These are phyloP conservation scores for Gnomoniopsis sp. DNA, from an alignment of 2,329 filamentous ascomycete genomes.

Conservation along the genomic window DNA sequence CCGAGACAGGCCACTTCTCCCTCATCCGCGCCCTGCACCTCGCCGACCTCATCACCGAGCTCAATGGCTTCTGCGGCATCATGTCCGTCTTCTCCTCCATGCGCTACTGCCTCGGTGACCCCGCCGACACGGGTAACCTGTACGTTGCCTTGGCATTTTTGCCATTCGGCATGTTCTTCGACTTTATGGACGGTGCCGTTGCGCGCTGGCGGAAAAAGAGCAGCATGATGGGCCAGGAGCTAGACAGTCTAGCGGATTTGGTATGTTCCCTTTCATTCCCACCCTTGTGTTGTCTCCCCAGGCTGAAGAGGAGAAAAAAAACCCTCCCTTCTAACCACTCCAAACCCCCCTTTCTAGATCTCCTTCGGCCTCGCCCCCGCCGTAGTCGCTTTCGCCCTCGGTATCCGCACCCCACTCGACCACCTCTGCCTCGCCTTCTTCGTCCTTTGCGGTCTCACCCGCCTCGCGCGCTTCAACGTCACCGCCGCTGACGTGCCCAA, in stretches of 20 bases:
- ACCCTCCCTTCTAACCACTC: background rate
- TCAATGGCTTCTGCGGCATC: conserved; percentile 84
- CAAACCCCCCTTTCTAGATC: conserved; percentile 47
- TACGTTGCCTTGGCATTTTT: conserved; percentile 84
- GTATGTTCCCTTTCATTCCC: conserved; percentile 47
- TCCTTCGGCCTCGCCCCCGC: conserved; percentile 94
- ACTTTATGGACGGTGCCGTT: conserved; percentile 96
- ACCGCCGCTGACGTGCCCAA: conserved; percentile 87
- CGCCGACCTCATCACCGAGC: conserved; percentile 78
- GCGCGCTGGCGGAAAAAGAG: conserved; percentile 96
- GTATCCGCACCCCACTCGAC: conserved; percentile 79
- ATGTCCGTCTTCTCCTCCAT: conserved; percentile 96
- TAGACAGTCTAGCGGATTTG: conserved; percentile 92
- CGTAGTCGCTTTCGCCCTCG: conserved; percentile 81
- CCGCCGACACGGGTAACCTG: conserved; percentile 62
- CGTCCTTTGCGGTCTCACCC: conserved; percentile 89
- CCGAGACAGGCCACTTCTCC: conserved; percentile 71
- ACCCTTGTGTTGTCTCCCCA: background rate
- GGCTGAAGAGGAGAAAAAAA: background rate
- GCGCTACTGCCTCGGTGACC: conserved; percentile 80
- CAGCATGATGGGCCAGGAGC: conserved; percentile 94
- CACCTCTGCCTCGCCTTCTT: conserved; percentile 81
- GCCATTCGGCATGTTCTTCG: conserved; percentile 92
- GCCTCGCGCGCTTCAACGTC: conserved; percentile 96
- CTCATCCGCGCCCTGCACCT: conserved; percentile 69